Evolutionary conservation across 2,329 filamentous ascomycete species (phyloP).

Genomic region (Aspergillus pseudoviridinutans): DNA sequence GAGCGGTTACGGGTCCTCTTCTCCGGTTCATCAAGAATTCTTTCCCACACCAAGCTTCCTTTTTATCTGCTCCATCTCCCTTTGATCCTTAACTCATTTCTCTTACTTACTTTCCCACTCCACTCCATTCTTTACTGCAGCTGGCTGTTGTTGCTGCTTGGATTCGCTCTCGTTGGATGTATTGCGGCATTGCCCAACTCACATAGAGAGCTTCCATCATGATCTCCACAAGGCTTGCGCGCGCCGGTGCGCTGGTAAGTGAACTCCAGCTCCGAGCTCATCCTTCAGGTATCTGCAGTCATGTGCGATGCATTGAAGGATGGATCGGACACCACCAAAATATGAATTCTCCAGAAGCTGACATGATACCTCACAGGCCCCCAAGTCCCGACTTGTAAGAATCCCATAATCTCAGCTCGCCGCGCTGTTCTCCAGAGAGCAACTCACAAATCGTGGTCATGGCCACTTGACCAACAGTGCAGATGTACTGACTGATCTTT

Average conservation of each 20-base stretch:
- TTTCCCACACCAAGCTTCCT: constrained; percentile 38
- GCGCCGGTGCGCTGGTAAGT: constrained; percentile 47
- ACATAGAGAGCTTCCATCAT: constrained; percentile 43
- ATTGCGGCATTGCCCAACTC: constrained; percentile 33
- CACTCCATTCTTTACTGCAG: constrained; percentile 35
- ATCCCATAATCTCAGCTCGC: not conserved
- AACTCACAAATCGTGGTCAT: not conserved
- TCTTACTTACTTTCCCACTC: constrained; percentile 28
- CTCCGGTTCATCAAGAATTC: constrained; percentile 33
- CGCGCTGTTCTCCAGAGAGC: not conserved
- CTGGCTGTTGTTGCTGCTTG: constrained; percentile 30
- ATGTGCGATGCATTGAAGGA: constrained; percentile 8
- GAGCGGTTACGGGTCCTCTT: constrained; percentile 37
- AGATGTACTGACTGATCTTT: constrained; percentile 21
- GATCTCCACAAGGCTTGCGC: constrained; percentile 46
- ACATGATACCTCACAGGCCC: constrained; percentile 30
- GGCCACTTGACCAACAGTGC: not conserved
- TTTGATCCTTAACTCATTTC: constrained; percentile 35
- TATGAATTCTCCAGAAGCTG: constrained; percentile 12
- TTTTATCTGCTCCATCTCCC: constrained; percentile 29
- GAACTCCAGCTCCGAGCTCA: constrained; percentile 9
- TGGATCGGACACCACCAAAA: not conserved
- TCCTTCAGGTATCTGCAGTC: constrained; percentile 7
- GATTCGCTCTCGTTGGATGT: constrained; percentile 36
- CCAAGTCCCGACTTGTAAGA: constrained; percentile 46